Conservation (phyloP, 2,329 filamentous ascomycete species). For the Nectriaceae sp. region DNA sequence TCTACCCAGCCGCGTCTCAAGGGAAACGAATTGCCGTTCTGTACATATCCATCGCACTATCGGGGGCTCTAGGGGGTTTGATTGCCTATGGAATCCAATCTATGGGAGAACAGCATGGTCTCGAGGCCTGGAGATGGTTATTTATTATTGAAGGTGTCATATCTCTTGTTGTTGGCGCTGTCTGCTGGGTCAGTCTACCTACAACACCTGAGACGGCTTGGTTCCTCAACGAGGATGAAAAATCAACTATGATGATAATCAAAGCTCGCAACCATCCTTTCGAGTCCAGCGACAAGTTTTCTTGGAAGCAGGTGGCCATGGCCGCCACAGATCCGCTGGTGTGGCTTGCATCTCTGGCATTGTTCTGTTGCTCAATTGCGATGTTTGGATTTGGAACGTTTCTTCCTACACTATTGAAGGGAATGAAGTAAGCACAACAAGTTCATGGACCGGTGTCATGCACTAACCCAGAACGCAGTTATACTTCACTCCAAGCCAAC, state of each 20-base stretch:
- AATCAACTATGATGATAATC: not conserved
- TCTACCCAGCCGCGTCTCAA: not conserved
- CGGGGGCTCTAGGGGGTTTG: not conserved
- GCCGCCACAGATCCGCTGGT: not conserved
- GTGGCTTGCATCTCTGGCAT: constrained; percentile 10
- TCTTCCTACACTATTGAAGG: constrained; percentile 37
- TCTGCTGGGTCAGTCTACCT: not conserved
- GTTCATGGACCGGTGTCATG: no score
- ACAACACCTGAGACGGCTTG: not conserved
- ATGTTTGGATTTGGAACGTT: constrained; percentile 39
- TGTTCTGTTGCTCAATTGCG: constrained; percentile 33
- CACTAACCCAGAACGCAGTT: no score
- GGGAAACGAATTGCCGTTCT: not conserved
- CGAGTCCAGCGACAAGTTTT: not conserved
- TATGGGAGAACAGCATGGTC: not conserved
- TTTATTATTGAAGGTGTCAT: not conserved
- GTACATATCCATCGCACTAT: not conserved
- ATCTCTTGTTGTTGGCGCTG: not conserved
- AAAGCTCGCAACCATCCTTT: not conserved
- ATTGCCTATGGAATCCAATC: not conserved
- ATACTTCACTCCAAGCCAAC: constrained; percentile 33
- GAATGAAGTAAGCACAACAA: constrained; percentile 31
- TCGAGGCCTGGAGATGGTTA: not conserved
- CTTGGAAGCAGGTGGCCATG: not conserved
- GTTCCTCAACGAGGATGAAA: not conserved